phyloP scores from a whole-genome alignment of 768 basidiomycete genomes.

The Ramaria rubella region DNA sequence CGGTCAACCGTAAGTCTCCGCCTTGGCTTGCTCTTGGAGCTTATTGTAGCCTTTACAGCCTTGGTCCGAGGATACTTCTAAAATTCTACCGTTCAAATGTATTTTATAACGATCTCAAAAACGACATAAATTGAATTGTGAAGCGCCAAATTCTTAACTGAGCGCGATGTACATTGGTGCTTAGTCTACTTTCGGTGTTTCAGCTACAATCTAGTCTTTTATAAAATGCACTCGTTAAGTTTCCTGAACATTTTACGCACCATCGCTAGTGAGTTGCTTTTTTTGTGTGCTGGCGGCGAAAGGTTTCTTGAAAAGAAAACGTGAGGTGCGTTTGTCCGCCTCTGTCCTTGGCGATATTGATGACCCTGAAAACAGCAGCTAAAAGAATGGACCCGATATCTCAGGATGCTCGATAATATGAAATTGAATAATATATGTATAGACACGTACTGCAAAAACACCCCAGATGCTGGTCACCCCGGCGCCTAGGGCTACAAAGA shows the following conservation, averaged over 20 bases:
- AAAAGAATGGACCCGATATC: neutral
- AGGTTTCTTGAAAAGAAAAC: conserved; percentile 51
- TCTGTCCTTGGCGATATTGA: conserved; percentile 65
- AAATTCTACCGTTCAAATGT: no score
- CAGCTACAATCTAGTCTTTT: neutral
- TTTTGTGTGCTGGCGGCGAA: neutral
- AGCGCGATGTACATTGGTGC: no score
- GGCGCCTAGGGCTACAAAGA: conserved; percentile 43
- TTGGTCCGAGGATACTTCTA: no score
- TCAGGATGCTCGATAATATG: no score
- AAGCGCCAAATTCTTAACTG: no score
- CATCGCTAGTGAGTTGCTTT: neutral
- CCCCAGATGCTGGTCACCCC: conserved; percentile 58
- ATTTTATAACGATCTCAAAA: no score
- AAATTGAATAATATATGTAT: conserved; percentile 5
- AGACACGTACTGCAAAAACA: conserved; percentile 56
- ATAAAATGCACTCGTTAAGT: neutral
- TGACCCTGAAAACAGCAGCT: conserved; percentile 58
- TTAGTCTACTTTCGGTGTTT: no score
- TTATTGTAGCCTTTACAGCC: no score
- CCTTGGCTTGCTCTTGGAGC: no score
- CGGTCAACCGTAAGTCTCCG: no score
- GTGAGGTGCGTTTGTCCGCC: conserved; percentile 73
- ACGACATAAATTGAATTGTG: no score
- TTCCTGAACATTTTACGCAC: no score